Base-by-base conservation (phyloP, 257 asterid species). In the Solanum tacnaense region DNA sequence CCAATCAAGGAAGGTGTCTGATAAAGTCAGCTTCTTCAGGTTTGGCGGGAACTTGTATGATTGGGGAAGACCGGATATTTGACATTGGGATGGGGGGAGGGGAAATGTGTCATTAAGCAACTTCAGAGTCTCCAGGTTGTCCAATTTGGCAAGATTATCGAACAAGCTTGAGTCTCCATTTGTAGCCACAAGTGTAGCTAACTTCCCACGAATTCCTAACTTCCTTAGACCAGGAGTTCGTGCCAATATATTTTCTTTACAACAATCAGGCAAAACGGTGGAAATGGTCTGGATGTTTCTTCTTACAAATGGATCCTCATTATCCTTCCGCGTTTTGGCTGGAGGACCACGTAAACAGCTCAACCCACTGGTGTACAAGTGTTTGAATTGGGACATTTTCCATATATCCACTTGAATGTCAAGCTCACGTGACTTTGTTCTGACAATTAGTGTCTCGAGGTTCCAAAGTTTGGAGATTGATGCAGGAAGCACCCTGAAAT, bases 1-100 rank as follows among this genome's bases (percentile, higher is more conserved):
- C 95, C 92, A 90, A 67, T 88, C 93, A 9, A 91, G 85, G 5
- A 90, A 84, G 20, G 92, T 91, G 82, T 89, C 88, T 1, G 91
- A 91, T 18, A 93, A 81, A 5, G 95, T 91, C n/a, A 93, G 21
- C 87, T 89, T 93, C 91, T 86, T 90, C 83, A 93, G 73, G 88
- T 89, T 91, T 10, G 91, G 90, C 2, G 95, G 93, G 82, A 93
- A 91, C 67, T 90, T 91, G 31, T 91, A 90, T 4, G 91, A 86
- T 16, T 81, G 91, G 7, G 93, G 95, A 29, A 90, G 92, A 83
- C 35, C 25, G 10, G 89, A 89, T 4, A 91, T 68, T 44, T 13
- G 36, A 75, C 89, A 88, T n/a, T 60, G 76, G 41, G 92, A 90
- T 82, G 92, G 92, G 18, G 87, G 78, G 36, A 52, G 76, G 5